Conservation (phyloP, 441 rosid genomes). For the Brassica balearica region DNA sequence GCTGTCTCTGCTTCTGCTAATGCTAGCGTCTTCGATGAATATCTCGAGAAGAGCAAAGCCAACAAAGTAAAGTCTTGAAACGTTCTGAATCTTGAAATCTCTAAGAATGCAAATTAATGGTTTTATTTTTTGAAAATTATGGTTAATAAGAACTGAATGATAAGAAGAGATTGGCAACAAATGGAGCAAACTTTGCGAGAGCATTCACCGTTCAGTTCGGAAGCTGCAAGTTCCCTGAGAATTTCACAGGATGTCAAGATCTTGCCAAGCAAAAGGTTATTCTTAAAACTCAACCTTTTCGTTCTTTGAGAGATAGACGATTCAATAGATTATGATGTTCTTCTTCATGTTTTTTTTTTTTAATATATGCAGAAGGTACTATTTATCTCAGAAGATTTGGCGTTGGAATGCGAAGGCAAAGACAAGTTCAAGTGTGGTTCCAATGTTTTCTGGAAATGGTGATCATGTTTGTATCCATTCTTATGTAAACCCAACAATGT, state of each 20-base stretch:
- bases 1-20: slow-evolving; percentile 75
- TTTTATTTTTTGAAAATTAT: neutral
- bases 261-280: slow-evolving; percentile 95
- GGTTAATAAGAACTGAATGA: slow-evolving; percentile 79
- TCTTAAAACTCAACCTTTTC: neutral
- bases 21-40: slow-evolving; percentile 85
- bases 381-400: slow-evolving; percentile 78
- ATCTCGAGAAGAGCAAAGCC: slow-evolving; percentile 91
- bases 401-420: slow-evolving; percentile 86
- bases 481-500: slow-evolving; percentile 36
- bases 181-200: slow-evolving; percentile 95
- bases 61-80: slow-evolving; percentile 69
- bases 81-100: slow-evolving; percentile 4
- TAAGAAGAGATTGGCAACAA: slow-evolving; percentile 94
- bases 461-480: slow-evolving; percentile 42
- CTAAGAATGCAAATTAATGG: neutral
- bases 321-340: slow-evolving; percentile 21
- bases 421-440: slow-evolving; percentile 97
- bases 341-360: slow-evolving; percentile 5
- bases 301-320: neutral
- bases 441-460: slow-evolving; percentile 99
- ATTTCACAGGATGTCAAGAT: slow-evolving; percentile 98
- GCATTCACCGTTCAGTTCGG: slow-evolving; percentile 94
- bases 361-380: slow-evolving; percentile 80
- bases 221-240: slow-evolving; percentile 95